Conservation (phyloP, 306 rosid species). For the Ceratonia siliqua region DNA sequence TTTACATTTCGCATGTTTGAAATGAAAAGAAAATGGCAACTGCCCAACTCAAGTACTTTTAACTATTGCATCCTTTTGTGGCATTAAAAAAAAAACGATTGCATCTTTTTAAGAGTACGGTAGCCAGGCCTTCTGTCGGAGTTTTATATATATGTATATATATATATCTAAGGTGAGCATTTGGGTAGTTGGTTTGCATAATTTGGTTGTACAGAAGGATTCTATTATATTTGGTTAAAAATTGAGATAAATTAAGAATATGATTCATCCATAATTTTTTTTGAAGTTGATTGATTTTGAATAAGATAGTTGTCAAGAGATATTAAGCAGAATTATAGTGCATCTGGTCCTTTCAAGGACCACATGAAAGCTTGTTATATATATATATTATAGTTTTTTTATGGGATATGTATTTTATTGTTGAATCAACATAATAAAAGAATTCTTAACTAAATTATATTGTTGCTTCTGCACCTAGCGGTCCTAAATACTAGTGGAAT, state of each 20-base stretch:
- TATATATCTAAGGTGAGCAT: not conserved
- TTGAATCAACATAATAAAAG: not conserved
- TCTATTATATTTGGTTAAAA: not conserved
- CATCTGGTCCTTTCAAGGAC: not conserved
- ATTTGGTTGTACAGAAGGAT: not conserved
- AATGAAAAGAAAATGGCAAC: not conserved
- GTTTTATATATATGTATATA: too few relatives aligned
- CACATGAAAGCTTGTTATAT: not conserved
- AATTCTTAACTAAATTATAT: not conserved
- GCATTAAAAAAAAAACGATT: too few relatives aligned
- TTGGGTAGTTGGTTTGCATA: not conserved
- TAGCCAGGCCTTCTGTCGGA: not conserved
- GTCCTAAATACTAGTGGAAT: not conserved
- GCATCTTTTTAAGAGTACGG: not conserved
- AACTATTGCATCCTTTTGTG: not conserved
- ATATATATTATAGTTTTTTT: too few relatives aligned
- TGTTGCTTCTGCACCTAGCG: not conserved
- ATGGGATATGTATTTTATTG: too few relatives aligned
- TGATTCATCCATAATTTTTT: too few relatives aligned
- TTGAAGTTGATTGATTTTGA: not conserved
- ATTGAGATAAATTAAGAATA: not conserved
- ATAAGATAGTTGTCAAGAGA: not conserved
- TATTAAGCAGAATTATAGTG: not conserved
- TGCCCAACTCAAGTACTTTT: not conserved
- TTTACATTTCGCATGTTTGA: not conserved